phyloP scores from a whole-genome alignment of 2,329 filamentous ascomycete genomes.

The Pseudopyricularia javanii region DNA sequence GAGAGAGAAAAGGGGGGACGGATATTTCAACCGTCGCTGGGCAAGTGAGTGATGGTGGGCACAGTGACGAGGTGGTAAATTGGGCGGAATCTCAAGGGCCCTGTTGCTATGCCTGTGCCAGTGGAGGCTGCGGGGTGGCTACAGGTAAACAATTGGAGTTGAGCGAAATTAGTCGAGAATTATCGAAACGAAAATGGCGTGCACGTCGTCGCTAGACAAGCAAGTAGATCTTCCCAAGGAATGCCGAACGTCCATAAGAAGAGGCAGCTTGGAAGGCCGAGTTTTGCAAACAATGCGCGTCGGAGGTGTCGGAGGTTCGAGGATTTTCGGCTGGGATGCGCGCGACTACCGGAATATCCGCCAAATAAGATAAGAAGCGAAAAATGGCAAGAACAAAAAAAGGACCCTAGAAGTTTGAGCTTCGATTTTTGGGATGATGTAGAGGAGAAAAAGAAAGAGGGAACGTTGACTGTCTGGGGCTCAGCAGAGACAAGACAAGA shows the following conservation, averaged over 20 bases:
- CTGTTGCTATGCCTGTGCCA: neutral
- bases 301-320: constrained; percentile 21
- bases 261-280: constrained; percentile 12
- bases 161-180: constrained; percentile 25
- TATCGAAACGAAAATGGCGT: constrained; percentile 24
- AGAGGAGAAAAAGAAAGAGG: neutral
- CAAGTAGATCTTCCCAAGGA: constrained; percentile 13
- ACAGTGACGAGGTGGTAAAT: constrained; percentile 4
- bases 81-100: neutral
- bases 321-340: constrained; percentile 22
- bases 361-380: constrained; percentile 1
- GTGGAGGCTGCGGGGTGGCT: constrained; percentile 4
- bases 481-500: constrained; percentile 1
- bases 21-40: constrained; percentile 4
- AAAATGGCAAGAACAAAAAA: neutral
- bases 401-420: too few species aligned
- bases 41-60: constrained; percentile 3
- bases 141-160: constrained; percentile 19
- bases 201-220: constrained; percentile 5
- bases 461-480: neutral
- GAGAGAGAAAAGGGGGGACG: constrained; percentile 3
- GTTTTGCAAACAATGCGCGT: constrained; percentile 21
- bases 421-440: too few species aligned
- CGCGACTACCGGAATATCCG: constrained; percentile 4
- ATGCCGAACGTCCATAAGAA: constrained; percentile 17